phyloP scores from a whole-genome alignment of 177 flowering plant species.

The Vitis hybrid region DNA sequence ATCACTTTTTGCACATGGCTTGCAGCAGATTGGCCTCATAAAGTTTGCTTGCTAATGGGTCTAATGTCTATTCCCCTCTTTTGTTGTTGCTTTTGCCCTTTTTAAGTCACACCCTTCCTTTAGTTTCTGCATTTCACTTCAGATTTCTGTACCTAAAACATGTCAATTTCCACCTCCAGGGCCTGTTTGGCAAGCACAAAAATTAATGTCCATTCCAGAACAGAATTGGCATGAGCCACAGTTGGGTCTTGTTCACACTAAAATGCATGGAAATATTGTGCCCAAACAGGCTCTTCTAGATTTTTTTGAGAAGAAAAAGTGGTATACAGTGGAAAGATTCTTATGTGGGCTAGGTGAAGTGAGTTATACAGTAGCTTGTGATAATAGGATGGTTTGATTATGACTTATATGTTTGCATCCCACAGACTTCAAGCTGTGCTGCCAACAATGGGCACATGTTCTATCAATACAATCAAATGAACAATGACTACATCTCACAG shows the following conservation, averaged over 20 bases:
- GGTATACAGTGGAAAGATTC: no score
- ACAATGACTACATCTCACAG: no score
- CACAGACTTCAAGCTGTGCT: no score
- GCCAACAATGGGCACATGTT: no score
- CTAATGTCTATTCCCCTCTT: slow-evolving; percentile 36
- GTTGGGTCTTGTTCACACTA: neutral
- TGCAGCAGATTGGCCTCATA: slow-evolving; percentile 29
- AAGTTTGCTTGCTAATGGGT: slow-evolving; percentile 64
- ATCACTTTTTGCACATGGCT: slow-evolving; percentile 63
- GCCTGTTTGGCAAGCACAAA: neutral
- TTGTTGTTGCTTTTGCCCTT: slow-evolving; percentile 5
- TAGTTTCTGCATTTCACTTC: neutral
- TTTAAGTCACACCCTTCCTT: neutral
- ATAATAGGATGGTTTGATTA: no score
- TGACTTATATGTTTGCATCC: no score
- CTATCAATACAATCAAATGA: no score
- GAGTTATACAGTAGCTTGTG: no score
- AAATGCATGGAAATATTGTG: neutral
- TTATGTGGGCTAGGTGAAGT: no score
- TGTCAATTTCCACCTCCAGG: neutral
- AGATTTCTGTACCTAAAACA: slow-evolving; percentile 4
- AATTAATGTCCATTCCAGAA: neutral
- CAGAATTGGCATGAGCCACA: neutral
- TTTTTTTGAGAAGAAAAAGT: no score
- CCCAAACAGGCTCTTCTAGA: no score